These are phyloP conservation scores for Echites panduratus DNA, from an alignment of 257 asterid genomes.

Conservation along the genomic window DNA sequence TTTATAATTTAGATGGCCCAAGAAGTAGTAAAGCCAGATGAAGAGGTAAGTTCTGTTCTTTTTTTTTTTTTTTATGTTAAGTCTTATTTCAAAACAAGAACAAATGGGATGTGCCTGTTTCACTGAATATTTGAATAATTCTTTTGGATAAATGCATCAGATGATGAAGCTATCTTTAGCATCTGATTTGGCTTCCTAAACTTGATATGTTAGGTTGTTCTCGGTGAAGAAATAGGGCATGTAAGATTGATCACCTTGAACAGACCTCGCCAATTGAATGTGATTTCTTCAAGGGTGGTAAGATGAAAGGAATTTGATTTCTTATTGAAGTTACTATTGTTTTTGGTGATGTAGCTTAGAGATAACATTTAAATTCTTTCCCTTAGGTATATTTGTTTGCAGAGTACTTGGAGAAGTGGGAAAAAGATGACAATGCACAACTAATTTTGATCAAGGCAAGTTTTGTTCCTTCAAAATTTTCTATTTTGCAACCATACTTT, in stretches of 20 bases:
- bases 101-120: background rate
- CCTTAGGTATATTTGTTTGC: conserved; percentile 69
- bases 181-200: conserved; percentile 10
- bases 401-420: conserved; percentile 83
- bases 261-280: conserved; percentile 80
- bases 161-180: background rate
- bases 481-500: background rate
- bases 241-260: conserved; percentile 71
- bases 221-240: conserved; percentile 58
- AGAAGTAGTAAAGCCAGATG: conserved; percentile 32
- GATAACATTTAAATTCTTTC: conserved; percentile 5
- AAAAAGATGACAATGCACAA: conserved; percentile 61
- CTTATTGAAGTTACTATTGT: background rate
- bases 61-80: background rate
- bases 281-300: conserved; percentile 78
- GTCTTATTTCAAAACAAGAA: background rate
- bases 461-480: conserved; percentile 10
- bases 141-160: background rate
- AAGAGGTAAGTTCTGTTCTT: conserved; percentile 39
- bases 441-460: conserved; percentile 68
- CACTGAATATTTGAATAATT: background rate
- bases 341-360: background rate
- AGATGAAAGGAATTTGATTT: conserved; percentile 17
- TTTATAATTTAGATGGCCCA: conserved; percentile 45
- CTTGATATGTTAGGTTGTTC: conserved; percentile 52